Conservation (phyloP, 2,329 filamentous ascomycete genomes). For the Pyrenophora seminiperda region DNA sequence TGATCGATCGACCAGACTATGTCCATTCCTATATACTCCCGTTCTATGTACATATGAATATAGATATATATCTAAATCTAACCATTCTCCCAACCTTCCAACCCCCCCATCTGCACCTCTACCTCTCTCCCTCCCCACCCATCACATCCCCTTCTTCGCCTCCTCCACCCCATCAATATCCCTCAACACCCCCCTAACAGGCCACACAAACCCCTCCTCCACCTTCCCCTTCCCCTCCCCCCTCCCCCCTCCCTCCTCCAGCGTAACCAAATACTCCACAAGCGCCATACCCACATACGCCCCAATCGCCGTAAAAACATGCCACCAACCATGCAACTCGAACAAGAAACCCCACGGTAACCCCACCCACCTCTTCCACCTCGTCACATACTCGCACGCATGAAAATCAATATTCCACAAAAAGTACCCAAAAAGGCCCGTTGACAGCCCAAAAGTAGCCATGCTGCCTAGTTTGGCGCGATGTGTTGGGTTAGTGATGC, state of each 20-base stretch:
- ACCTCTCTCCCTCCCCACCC: background rate
- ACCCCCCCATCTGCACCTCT: too few species aligned
- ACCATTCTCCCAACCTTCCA: too few species aligned
- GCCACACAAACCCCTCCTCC: constrained; percentile 47
- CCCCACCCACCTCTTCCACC: constrained; percentile 54
- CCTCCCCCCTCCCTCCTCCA: constrained; percentile 34
- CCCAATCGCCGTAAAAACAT: constrained; percentile 63
- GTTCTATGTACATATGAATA: too few species aligned
- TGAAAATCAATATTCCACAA: constrained; percentile 65
- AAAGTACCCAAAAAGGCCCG: constrained; percentile 56
- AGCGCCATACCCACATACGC: constrained; percentile 52
- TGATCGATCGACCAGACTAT: too few species aligned
- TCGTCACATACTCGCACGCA: constrained; percentile 57
- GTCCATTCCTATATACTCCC: too few species aligned
- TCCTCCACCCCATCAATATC: constrained; percentile 30
- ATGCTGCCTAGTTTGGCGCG: constrained; percentile 30
- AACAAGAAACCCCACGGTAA: constrained; percentile 62
- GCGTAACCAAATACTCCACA: constrained; percentile 45
- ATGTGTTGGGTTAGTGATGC: constrained; percentile 30
- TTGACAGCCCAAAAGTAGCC: constrained; percentile 43
- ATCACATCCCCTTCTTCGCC: constrained; percentile 16
- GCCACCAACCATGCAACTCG: constrained; percentile 69
- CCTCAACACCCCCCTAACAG: constrained; percentile 38
- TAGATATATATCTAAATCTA: background rate
- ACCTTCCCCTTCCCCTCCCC: constrained; percentile 24